Evolutionary conservation across 371 early-diverging fungal species (phyloP).

Genomic region (Furculomyces boomerangus): DNA sequence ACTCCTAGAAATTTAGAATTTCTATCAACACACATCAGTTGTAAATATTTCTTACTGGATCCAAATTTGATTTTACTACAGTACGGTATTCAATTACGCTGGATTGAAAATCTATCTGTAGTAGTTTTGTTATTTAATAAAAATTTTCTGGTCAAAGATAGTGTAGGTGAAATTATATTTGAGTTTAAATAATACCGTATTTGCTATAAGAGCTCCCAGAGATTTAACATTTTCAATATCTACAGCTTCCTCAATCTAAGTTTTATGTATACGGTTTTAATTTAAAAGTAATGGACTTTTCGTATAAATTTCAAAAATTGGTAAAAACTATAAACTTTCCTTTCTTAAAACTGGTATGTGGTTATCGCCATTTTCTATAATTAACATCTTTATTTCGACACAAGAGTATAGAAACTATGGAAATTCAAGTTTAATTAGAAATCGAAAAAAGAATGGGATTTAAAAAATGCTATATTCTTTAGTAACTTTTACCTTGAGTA

Average conservation of each 20-base stretch:
- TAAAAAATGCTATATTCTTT: too few relatives aligned
- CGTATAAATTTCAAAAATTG: background rate
- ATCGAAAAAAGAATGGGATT: background rate
- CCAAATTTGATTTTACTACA: background rate
- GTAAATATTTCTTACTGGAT: background rate
- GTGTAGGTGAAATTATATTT: too few relatives aligned
- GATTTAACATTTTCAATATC: background rate
- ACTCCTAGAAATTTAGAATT: background rate
- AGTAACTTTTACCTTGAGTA: background rate
- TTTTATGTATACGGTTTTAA: too few relatives aligned
- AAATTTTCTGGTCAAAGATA: background rate
- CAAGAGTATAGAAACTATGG: background rate
- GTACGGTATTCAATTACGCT: background rate
- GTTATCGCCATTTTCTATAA: background rate
- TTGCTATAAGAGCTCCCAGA: background rate
- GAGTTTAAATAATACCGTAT: background rate
- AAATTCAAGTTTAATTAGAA: background rate
- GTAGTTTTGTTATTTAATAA: background rate
- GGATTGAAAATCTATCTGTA: constrained; percentile 1
- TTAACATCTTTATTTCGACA: background rate
- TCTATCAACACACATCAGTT: background rate
- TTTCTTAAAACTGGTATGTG: background rate
- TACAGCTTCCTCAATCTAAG: background rate
- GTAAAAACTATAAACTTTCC: background rate
- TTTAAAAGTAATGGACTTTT: background rate